phyloP scores from a whole-genome alignment of 495 filamentous ascomycete genomes.

The Xylaria telfairii region DNA sequence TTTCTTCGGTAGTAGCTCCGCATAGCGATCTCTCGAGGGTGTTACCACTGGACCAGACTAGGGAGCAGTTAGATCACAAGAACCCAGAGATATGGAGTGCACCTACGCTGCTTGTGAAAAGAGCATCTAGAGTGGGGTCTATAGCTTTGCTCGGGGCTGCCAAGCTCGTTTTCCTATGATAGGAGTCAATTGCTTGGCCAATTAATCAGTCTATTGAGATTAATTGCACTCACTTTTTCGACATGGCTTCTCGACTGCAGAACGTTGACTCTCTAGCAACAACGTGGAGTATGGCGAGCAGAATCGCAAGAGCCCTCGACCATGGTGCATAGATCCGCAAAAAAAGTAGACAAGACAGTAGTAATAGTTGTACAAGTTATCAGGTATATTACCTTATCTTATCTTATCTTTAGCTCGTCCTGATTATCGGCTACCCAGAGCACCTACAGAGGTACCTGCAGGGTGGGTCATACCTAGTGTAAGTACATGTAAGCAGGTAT shows the following conservation, averaged over 20 bases:
- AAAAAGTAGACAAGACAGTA: too few species aligned
- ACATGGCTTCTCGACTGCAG: slow-evolving; percentile 30
- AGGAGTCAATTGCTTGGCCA: slow-evolving; percentile 2
- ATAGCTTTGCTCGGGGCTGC: slow-evolving; percentile 58
- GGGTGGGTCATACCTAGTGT: background rate
- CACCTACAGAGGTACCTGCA: background rate
- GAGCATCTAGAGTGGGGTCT: slow-evolving; percentile 76
- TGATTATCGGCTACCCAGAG: background rate
- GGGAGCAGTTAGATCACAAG: slow-evolving; percentile 29
- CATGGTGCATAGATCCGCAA: background rate
- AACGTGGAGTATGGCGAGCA: background rate
- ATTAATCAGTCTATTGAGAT: background rate
- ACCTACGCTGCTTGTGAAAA: slow-evolving; percentile 84
- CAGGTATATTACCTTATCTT: background rate
- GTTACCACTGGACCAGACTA: slow-evolving; percentile 74
- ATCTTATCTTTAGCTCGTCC: slow-evolving; percentile 17
- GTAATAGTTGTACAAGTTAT: background rate
- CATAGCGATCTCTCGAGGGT: slow-evolving; percentile 58
- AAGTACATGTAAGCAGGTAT: background rate
- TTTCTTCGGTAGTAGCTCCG: slow-evolving; percentile 43
- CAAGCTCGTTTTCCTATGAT: slow-evolving; percentile 40
- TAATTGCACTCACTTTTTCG: slow-evolving; percentile 36
- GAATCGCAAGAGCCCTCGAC: background rate
- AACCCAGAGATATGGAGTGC: background rate
- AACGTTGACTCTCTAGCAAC: background rate